Evolutionary conservation across 2,329 filamentous ascomycete genomes (phyloP).

Genomic region (Hypoxylon sp.): DNA sequence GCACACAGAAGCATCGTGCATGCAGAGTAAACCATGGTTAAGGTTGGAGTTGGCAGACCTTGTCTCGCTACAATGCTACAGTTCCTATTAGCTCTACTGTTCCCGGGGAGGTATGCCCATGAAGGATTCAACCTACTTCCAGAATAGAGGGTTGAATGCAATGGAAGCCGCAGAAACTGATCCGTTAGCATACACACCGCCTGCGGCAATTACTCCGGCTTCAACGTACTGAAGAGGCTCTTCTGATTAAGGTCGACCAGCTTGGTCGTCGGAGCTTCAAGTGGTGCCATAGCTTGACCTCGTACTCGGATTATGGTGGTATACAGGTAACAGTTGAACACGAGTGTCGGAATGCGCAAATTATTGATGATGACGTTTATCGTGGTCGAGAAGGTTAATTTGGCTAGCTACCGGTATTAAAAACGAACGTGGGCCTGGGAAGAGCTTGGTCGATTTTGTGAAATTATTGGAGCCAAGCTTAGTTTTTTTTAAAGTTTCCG

Average conservation of each 20-base stretch:
- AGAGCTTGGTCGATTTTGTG: slow-evolving; percentile 19
- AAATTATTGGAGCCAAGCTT: slow-evolving; percentile 36
- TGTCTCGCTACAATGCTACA: slow-evolving; percentile 83
- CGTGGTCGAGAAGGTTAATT: not conserved
- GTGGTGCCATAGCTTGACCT: slow-evolving; percentile 54
- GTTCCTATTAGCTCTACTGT: slow-evolving; percentile 52
- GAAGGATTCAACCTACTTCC: slow-evolving; percentile 81
- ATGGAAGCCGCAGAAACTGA: slow-evolving; percentile 85
- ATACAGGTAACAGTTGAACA: not conserved
- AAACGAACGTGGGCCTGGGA: slow-evolving; percentile 27
- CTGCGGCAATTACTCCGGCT: slow-evolving; percentile 16
- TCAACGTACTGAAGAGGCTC: slow-evolving; percentile 73
- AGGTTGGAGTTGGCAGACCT: slow-evolving; percentile 65
- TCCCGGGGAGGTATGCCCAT: slow-evolving; percentile 14
- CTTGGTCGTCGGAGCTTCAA: slow-evolving; percentile 55
- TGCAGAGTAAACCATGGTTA: slow-evolving; percentile 30
- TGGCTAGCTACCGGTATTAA: not conserved
- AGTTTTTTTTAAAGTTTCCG: slow-evolving; percentile 4
- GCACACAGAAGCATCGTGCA: not conserved
- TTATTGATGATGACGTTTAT: slow-evolving; percentile 2
- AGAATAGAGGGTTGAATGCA: slow-evolving; percentile 97
- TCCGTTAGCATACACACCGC: slow-evolving; percentile 39
- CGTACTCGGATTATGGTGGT: slow-evolving; percentile 4
- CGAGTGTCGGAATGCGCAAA: slow-evolving; percentile 3
- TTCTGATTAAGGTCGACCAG: slow-evolving; percentile 75